Evolutionary conservation across 805 yeast genomes (phyloP).

Genomic region (Metschnikowia gelsemii): DNA sequence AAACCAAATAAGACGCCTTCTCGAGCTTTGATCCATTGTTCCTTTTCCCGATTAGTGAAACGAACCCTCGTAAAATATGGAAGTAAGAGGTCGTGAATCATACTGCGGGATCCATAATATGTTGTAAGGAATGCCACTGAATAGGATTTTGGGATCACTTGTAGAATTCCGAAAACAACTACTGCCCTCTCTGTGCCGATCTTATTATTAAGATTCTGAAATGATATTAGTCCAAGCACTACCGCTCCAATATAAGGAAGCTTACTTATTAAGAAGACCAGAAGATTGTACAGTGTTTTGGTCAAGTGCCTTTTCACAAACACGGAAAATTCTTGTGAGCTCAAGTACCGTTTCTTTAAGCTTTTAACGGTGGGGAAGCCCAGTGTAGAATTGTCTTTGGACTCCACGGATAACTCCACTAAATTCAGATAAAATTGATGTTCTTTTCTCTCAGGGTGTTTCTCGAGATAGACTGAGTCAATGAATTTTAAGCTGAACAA

Average conservation of each 20-base stretch:
- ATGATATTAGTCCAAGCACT: conserved; percentile 43
- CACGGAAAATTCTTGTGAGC: conserved; percentile 22
- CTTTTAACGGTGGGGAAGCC: conserved; percentile 3
- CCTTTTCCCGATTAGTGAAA: conserved; percentile 40
- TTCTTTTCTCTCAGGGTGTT: conserved; percentile 35
- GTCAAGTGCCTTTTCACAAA: conserved; percentile 21
- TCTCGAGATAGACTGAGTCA: conserved; percentile 27
- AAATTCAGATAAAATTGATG: conserved; percentile 19
- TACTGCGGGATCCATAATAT: conserved; percentile 47
- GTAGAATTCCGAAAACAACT: conserved; percentile 34
- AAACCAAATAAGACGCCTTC: conserved; percentile 59
- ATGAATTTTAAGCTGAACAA: conserved; percentile 37
- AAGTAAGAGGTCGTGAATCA: conserved; percentile 45
- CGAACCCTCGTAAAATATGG: conserved; percentile 53
- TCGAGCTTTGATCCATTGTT: conserved; percentile 51
- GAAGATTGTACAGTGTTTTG: conserved; percentile 27
- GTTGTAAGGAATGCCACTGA: conserved; percentile 40
- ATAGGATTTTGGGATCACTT: conserved; percentile 35
- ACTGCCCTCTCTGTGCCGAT: conserved; percentile 49
- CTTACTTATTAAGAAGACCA: conserved; percentile 33
- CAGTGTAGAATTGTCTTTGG: neutral
- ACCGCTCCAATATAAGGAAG: conserved; percentile 45
- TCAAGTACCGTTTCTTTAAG: conserved; percentile 14
- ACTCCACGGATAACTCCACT: conserved; percentile 14
- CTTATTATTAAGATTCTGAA: conserved; percentile 42